Evolutionary conservation across 768 basidiomycete species (phyloP), one percentile per base, ranked within the genome.

Genomic region (Collybia sp.): DNA sequence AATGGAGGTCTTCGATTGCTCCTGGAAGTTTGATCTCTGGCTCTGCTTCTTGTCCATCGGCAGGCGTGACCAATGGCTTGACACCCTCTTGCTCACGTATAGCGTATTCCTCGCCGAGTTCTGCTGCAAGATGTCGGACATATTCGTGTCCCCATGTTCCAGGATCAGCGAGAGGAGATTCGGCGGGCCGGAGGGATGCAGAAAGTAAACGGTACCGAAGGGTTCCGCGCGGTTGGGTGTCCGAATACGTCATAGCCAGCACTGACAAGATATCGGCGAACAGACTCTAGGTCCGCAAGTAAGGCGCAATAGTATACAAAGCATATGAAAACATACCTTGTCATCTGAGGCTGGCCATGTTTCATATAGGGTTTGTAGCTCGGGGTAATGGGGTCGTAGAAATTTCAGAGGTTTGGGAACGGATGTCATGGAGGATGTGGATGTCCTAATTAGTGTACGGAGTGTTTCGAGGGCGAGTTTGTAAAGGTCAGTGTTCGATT

Each of bases 81-180:
- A 37, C 35, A 18, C 63, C 63, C 19, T 75, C 78, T 51, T 82
- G 77, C 50, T 82, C 81, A n/a, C 89, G 83, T 40, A 72, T 61
- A 18, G 72, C 78, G 60, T 85, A 98, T 60, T 98, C 96, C 60
- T 97, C 91, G 5, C 93, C 93, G 6, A 99, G 83, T 61, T 99
- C 96, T 2, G 95, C 86, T 10, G 96, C 91, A 39, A 99, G 79
- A 62, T 99, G 95, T 30, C 95, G 85, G 44, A 98, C 91, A 59
- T 99, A 99, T 72, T 99, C 96, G 62, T 99, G 94, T 3, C 96
- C 96, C 96, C 96, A 99, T 30, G 83, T 77, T n/a, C 95, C 94
- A 0, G 96, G 94, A 53, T 93, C 90, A 2, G 86, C 76, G 16
- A 89, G 78, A 2, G 82, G 79, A 2, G 86, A 79, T 34, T 80